Evolutionary conservation across 2,329 filamentous ascomycete species (phyloP), one percentile per base, ranked within the genome.

Genomic region (Cryoendolithus antarcticus): DNA sequence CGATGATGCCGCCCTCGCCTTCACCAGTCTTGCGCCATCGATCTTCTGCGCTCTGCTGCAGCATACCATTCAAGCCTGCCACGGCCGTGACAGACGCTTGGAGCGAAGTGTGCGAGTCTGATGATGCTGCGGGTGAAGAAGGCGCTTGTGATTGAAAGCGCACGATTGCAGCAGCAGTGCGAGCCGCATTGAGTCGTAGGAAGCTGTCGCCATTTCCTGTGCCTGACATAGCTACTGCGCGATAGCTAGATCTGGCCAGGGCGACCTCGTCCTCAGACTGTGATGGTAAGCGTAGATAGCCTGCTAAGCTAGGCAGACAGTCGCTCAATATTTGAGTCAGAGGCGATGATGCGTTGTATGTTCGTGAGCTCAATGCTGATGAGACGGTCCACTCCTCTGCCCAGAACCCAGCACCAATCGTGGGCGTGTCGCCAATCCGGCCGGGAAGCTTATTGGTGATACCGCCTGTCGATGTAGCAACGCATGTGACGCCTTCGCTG

Each of bases 401-500:
- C 85, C 86, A 94, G 59, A 86, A 94, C 0, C 86, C 86, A 1
- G 86, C 82, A 0, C 86, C 86, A 0, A 86, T 65, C 0, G 80
- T 81, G 0, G 86, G 86, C 8, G 86, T 94, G 56, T 94, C 86
- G 1, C 86, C 86, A 46, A 93, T 80, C 12, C 86, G 69, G 0
- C 86, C 86, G 0, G 83, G 82, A 39, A 89, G 63, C 64, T 94
- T 94, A 57, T 94, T 94, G 13, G 86, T 94, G 59, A 93, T 58
- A 0, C 86, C 86, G 4, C 86, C 86, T 0, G 74, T 79, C 29
- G 70, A 75, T 0, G 75, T 79, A 3, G 75, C 75, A 34, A 69
- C 70, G 39, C 82, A 86, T 3, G 93, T 60, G 3, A 81, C 75
- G 0, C 86, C 86, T 32, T 77, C 72, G n/a, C 65, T 66, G 57